A percentile compares a stretch with the other conserved stretches of the same genome.
Conservation (phyloP, 116 monocot genomes). For the Iris pallida region DNA sequence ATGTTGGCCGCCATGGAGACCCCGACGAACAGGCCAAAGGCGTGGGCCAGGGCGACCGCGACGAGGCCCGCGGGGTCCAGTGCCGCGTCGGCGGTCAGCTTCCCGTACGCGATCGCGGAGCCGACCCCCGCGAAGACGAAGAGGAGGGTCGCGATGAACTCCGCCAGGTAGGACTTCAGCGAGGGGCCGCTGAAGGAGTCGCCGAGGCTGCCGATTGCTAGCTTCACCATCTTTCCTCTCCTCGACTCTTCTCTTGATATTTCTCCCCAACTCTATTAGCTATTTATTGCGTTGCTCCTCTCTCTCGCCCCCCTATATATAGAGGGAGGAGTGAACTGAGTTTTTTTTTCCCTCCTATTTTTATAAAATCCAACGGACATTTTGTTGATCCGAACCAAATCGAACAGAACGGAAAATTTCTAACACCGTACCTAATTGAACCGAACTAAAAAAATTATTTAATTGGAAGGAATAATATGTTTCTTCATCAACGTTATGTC, state of each 20-base stretch:
- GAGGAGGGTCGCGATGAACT: conserved; percentile 67
- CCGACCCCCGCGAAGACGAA: conserved; percentile 67
- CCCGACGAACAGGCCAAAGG: conserved; percentile 49
- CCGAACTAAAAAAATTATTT: no score
- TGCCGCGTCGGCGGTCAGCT: conserved; percentile 40
- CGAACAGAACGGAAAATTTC: no score
- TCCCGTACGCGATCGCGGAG: conserved; percentile 52
- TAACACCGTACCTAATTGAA: no score
- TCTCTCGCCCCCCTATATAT: no score
- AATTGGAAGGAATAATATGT: no score
- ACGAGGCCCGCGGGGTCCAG: conserved; percentile 55
- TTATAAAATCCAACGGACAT: no score
- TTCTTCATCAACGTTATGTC: no score
- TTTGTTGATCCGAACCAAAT: no score
- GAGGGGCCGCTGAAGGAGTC: conserved; percentile 45
- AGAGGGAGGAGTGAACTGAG: no score
- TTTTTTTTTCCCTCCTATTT: no score
- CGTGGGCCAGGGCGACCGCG: conserved; percentile 50
- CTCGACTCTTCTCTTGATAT: not conserved
- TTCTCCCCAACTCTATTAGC: not conserved
- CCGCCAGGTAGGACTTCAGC: conserved; percentile 43
- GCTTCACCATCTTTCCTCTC: conserved; percentile 42
- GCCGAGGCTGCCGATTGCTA: conserved; percentile 39
- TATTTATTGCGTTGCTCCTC: no score
- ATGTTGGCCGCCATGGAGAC: conserved; percentile 67